Base-by-base conservation (phyloP, 305 asterid species). In the Petunia hybrid region DNA sequence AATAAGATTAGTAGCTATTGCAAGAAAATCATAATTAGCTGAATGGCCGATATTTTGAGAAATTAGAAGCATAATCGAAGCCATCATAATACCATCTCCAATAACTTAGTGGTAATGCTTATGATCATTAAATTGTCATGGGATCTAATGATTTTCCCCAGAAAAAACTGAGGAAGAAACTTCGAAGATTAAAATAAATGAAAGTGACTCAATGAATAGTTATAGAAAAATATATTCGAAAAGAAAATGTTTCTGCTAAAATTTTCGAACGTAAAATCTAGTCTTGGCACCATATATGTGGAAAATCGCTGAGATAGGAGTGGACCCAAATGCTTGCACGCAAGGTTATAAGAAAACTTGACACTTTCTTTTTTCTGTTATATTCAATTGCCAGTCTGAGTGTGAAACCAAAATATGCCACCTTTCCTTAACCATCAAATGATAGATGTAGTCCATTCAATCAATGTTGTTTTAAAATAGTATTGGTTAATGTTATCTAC, bases 361-460 rank as follows among this genome's bases (percentile, higher is more conserved):
- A 46, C 77, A 71, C 8, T 71, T 71, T 12, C 31, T 71, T 12
- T 46, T 3, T 14, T 35, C 39, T 5, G 13, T 64, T 61, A 60
- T 35, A 67, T 60, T 45, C 39, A 75, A 77, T 68, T 56, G 70
- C 75, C 12, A 57, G 4, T 36, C 10, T 8, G 8, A 59, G 83
- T 83, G 88, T 85, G 88, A 81, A 85, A 70, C n/a, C 77, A 60
- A 42, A 46, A 82, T 71, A 83, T 83, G 81, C 83, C 77, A 64
- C 56, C 56, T 51, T 51, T 51, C 4, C 14, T 48, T 51, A 14
- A 46, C 35, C 48, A 1, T 43, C 8, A 67, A 67, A 12, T 41
- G 31, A 67, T 63, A 71, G 16, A 71, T 10, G 77, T 16, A 31
- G 61, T 71, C 61, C 43, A 2, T 71, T 46, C 77, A 31, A 46